Percentiles rank a stretch among this genome's conserved stretches.
Evolutionary conservation across 495 filamentous ascomycete genomes (phyloP).

Genomic region (Penicillium crystallinum): DNA sequence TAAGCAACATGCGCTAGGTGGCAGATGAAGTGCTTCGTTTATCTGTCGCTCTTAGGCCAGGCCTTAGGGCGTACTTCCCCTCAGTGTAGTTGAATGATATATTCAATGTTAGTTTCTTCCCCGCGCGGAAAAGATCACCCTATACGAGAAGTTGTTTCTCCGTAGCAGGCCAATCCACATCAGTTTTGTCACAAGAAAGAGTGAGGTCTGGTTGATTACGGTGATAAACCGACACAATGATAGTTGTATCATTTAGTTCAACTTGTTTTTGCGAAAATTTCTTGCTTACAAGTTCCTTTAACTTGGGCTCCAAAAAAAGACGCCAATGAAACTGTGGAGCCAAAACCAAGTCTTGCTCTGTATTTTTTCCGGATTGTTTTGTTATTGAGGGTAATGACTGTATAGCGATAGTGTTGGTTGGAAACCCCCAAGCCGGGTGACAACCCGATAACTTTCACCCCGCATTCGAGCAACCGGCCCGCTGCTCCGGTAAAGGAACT

Average conservation of each 20-base stretch:
- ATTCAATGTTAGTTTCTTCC: conserved; percentile 13
- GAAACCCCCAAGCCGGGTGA: no score
- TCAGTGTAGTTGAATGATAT: conserved; percentile 13
- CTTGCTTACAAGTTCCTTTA: conserved; percentile 6
- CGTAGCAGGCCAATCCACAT: conserved; percentile 13
- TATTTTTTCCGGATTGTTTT: conserved; percentile 29
- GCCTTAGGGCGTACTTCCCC: not conserved
- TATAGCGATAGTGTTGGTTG: no score
- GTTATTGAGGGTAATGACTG: conserved; percentile 33
- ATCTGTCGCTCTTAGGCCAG: not conserved
- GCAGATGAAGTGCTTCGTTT: not conserved
- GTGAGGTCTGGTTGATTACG: conserved; percentile 7
- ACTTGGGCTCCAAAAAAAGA: conserved; percentile 12
- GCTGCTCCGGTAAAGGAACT: no score
- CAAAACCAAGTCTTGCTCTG: conserved; percentile 30
- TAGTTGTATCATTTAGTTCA: conserved; percentile 13
- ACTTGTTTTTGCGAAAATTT: conserved; percentile 12
- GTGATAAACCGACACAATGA: conserved; percentile 14
- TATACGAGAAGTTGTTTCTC: conserved; percentile 12
- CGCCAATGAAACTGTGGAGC: conserved; percentile 15
- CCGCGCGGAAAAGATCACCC: conserved; percentile 12
- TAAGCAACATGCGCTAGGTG: no score
- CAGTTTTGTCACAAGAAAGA: conserved; percentile 7
- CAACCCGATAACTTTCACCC: no score
- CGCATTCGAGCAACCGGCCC: no score